Evolutionary conservation across 495 filamentous ascomycete genomes (phyloP).

Genomic region (Eremomyces bilateralis): DNA sequence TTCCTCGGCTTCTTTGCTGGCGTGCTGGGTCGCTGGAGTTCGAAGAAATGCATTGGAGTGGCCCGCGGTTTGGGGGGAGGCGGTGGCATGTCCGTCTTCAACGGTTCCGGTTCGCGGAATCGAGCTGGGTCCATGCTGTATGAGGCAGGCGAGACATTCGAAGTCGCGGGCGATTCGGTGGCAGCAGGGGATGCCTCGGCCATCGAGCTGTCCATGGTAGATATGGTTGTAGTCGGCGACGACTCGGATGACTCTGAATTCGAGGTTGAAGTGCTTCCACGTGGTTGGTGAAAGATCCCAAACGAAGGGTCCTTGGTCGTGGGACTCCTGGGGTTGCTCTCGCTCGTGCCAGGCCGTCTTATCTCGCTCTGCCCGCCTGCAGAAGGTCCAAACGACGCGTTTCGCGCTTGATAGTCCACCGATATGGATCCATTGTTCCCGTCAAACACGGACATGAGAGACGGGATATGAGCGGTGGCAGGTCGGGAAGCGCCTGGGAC

Average conservation of each 20-base stretch:
- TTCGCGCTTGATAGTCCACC: constrained; percentile 5
- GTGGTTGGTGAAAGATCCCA: constrained; percentile 25
- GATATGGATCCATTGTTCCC: constrained; percentile 9
- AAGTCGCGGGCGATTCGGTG: constrained; percentile 68
- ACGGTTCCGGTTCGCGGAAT: constrained; percentile 7
- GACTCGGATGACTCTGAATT: constrained; percentile 75
- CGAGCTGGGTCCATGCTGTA: constrained; percentile 10
- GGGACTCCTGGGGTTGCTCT: constrained; percentile 5
- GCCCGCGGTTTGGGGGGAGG: constrained; percentile 1
- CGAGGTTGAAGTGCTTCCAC: constrained; percentile 54
- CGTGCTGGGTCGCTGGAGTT: constrained; percentile 27
- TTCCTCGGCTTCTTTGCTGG: constrained; percentile 63
- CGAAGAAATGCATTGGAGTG: constrained; percentile 13
- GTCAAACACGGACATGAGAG: constrained; percentile 17
- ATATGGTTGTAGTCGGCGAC: constrained; percentile 88
- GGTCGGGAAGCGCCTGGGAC: constrained; percentile 10
- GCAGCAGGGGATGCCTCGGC: constrained; percentile 85
- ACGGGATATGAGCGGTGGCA: constrained; percentile 12
- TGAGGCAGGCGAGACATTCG: constrained; percentile 29
- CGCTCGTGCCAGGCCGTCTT: constrained; percentile 10
- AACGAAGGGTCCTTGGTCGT: constrained; percentile 6
- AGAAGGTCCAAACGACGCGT: no score
- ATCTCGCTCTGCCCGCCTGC: constrained; percentile 8
- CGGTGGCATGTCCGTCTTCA: constrained; percentile 3
- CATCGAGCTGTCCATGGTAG: constrained; percentile 66